Percentiles rank a stretch among this genome's conserved stretches.
Evolutionary conservation across 208 protist genomes (phyloP).

Genomic region (Herpetomonas samuelpessoai): DNA sequence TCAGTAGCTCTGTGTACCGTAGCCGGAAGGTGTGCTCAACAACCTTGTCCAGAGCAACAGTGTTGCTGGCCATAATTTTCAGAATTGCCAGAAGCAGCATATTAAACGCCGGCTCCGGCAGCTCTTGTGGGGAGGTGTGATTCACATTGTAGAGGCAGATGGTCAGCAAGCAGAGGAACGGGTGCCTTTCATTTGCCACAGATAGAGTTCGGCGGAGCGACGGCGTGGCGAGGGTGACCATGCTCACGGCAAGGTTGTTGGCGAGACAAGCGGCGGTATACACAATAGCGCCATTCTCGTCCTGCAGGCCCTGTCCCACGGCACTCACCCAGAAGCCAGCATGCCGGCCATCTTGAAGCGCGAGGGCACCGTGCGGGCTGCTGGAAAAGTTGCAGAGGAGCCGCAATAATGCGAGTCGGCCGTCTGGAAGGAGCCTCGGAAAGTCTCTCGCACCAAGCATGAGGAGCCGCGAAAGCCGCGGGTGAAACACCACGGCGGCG

Average conservation of each 20-base stretch:
- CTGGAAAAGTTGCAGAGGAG: slow-evolving; percentile 72
- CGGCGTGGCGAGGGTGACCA: slow-evolving; percentile 27
- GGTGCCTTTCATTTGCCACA: slow-evolving; percentile 16
- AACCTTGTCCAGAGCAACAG: slow-evolving; percentile 24
- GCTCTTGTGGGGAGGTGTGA: slow-evolving; percentile 16
- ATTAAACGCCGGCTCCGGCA: slow-evolving; percentile 66
- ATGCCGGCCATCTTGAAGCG: slow-evolving; percentile 39
- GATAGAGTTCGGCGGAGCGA: slow-evolving; percentile 33
- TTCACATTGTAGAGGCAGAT: slow-evolving; percentile 64
- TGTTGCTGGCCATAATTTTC: slow-evolving; percentile 45
- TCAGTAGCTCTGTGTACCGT: slow-evolving; percentile 37
- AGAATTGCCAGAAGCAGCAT: slow-evolving; percentile 72
- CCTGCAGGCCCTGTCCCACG: slow-evolving; percentile 60
- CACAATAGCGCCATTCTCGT: slow-evolving; percentile 41
- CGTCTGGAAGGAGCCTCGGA: slow-evolving; percentile 46
- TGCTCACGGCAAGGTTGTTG: slow-evolving; percentile 50
- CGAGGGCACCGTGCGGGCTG: slow-evolving; percentile 44
- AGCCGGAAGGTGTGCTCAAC: slow-evolving; percentile 33
- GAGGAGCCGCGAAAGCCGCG: slow-evolving; percentile 39
- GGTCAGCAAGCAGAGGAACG: slow-evolving; percentile 36
- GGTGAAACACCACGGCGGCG: slow-evolving; percentile 42
- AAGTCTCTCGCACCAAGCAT: slow-evolving; percentile 50
- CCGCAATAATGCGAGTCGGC: slow-evolving; percentile 56
- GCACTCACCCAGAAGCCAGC: slow-evolving; percentile 47
- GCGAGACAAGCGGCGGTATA: slow-evolving; percentile 77